Base-by-base conservation (phyloP, 352 stramenopile species). In the Saprolegnia parasitica region DNA sequence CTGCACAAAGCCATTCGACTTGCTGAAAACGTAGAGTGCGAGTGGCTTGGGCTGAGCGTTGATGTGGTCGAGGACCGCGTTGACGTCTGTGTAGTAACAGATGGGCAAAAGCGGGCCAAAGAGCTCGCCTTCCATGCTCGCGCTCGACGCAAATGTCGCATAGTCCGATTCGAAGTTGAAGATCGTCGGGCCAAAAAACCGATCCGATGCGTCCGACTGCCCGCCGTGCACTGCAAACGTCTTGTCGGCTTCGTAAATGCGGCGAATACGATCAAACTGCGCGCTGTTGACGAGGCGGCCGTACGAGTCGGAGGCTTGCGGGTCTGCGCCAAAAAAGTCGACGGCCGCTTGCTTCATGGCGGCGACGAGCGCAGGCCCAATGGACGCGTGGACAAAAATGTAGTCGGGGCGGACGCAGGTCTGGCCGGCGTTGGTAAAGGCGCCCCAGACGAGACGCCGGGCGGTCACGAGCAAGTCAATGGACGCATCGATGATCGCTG, bases 61-160 rank as follows among this genome's bases (percentile, higher is more conserved):
- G 47, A 88, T 68, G 40, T 78, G 80, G 61, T 61, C 67, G 26
- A 87, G 77, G 4, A 81, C 56, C 20, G 73, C 63, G 15, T 78
- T 61, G 35, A 87, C 47, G 21, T 81, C 55, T 24, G 68, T 75
- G 63, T 89, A 91, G 74, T 91, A 93, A 40, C 95, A 78, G 49
- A 99, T 91, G 2, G 96, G 92, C 52, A 99, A 71, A 42, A 99
- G 67, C 4, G 96, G 96, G 3, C 96, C 96, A 78, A 99, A 99
- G 35, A 99, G 92, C 77, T 99, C 96, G 62, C 98, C 88, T 26
- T 84, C 74, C 84, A 98, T 96, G 26, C 81, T 76, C 3, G 83
- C 78, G 61, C 81, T 91, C 13, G 26, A 68, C 0, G 80, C 61
- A 55, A 89, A 90, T 13, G 76, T 78, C 0, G 65, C 67, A 6